Evolutionary conservation across 2,329 filamentous ascomycete species (phyloP), one percentile per base, ranked within the genome.

Genomic region (Stachybotrys chartarum): DNA sequence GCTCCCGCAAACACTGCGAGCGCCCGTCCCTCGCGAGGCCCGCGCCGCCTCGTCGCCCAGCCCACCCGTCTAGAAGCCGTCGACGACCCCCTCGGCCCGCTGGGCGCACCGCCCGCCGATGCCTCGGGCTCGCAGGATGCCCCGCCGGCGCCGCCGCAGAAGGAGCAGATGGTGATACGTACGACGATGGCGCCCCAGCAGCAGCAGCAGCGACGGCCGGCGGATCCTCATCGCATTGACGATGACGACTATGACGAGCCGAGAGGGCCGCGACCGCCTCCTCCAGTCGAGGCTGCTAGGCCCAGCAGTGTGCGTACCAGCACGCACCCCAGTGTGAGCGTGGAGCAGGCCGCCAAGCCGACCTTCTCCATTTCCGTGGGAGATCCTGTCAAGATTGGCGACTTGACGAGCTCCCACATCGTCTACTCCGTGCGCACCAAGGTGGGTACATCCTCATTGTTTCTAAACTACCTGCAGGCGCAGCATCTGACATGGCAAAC

Each of bases 371-470:
- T 99, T 65, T 85, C 82, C 3, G 94, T 99, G 24, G 94, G 94
- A 56, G 94, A 99, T 73, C 94, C 94, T 55, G 92, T 97, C 74
- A 99, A 97, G 76, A 93, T 99, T 62, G 94, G 94, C 57, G 94
- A 97, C 72, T 73, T 97, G 70, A 97, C 94, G 8, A 96, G 90
- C 71, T 96, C 92, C 60, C 94, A 99, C 72, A 99, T 96, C 60
- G 94, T 97, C 51, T 99, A 99, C 74, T 91, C 91, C 64, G 94
- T 99, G 60, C 83, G 89, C 66, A 99, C 94, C 56, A 94, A 88
- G 84, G 90, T 94, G 79, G 58, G 63, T 53, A 3, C 18, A 7
- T 5, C 24, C 11, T 18, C 3, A 42, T 12, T 42, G 14, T 18
- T 45, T 54, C 56, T 54, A 64, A 10, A 42, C 10, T 42, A 14